Base-by-base conservation (phyloP, 2,329 filamentous ascomycete species). In the Xylaria sp. region DNA sequence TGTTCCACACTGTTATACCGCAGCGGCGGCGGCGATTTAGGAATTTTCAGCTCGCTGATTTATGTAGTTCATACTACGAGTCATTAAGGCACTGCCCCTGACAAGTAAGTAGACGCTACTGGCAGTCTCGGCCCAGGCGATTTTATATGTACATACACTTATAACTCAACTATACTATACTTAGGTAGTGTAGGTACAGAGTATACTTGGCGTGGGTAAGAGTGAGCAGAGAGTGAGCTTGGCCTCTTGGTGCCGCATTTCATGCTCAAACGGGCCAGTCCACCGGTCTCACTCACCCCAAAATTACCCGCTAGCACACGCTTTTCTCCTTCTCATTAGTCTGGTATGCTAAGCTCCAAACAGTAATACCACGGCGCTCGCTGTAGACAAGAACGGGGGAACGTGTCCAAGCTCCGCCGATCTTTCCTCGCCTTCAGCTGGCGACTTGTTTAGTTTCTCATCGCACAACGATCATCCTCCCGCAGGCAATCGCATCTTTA, bases 361-460 rank as follows among this genome's bases (percentile, higher is more conserved):
- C 53, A 46, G 36, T 13, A 36, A 13, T 32, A 20, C 30, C 12
- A 34, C 50, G 15, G 10, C 30, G 28, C 25, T 13, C 46, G 28
- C 48, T 32, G 28, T 28, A 18, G 32, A 36, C 30, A 30, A 55
- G 57, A 36, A 60, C 41, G 28, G 30, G 28, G 30, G 57, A 41
- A 48, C 57, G 43, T 60, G 57, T 48, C 36, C 28, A 66, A 50
- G 30, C 60, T 65, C 55, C 53, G 65, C 63, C 55, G 66, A 70
- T 70, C 68, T 58, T 59, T 63, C 65, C 63, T 58, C 56, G 39
- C 52, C 48, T 34, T 57, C 65, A 63, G 45, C 62, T 65, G 43
- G 56, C 39, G 36, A 43, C 28, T 39, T 34, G 12, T 18, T n/a
- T 32, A 48, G 55, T 43, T 36, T 57, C 58, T 32, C 55, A 43